Conservation (phyloP, 345 rosid species). For the Linum trigynum region DNA sequence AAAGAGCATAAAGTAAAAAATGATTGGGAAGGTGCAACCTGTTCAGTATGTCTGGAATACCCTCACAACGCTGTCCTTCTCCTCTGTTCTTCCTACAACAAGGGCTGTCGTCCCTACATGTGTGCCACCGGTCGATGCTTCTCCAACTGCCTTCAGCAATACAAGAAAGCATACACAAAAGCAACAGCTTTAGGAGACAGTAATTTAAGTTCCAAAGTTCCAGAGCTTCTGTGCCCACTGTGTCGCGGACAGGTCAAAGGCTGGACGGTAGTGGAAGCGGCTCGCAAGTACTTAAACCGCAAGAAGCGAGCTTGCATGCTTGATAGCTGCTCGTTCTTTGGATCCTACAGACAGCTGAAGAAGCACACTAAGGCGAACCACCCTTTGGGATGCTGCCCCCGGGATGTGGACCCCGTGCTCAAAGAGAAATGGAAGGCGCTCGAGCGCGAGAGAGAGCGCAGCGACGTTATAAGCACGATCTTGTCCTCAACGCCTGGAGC, state of each 20-base stretch:
- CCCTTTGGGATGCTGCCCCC: slow-evolving; percentile 53
- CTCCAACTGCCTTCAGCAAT: slow-evolving; percentile 83
- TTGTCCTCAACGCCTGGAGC: slow-evolving; percentile 78
- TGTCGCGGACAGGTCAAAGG: slow-evolving; percentile 93
- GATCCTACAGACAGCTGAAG: slow-evolving; percentile 54
- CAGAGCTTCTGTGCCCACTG: slow-evolving; percentile 70
- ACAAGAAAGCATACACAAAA: slow-evolving; percentile 62
- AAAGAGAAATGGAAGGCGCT: slow-evolving; percentile 74
- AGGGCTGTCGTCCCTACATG: slow-evolving; percentile 93
- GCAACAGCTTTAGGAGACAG: slow-evolving; percentile 23
- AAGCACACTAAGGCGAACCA: slow-evolving; percentile 73
- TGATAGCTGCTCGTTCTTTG: slow-evolving; percentile 55
- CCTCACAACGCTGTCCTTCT: slow-evolving; percentile 90
- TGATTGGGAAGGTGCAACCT: slow-evolving; percentile 59
- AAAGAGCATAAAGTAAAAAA: slow-evolving; percentile 34
- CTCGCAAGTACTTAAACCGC: slow-evolving; percentile 51
- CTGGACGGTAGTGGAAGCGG: slow-evolving; percentile 78
- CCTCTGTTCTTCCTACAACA: slow-evolving; percentile 66
- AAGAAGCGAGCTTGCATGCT: slow-evolving; percentile 75
- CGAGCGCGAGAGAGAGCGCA: slow-evolving; percentile 55
- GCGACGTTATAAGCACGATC: slow-evolving; percentile 63
- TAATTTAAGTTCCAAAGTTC: slow-evolving; percentile 22
- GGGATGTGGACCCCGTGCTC: slow-evolving; percentile 62
- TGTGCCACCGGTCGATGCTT: slow-evolving; percentile 77
- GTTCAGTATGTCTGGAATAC: slow-evolving; percentile 68